phyloP scores from a whole-genome alignment of 768 basidiomycete genomes.

The Lepiota brunneoincarnata region DNA sequence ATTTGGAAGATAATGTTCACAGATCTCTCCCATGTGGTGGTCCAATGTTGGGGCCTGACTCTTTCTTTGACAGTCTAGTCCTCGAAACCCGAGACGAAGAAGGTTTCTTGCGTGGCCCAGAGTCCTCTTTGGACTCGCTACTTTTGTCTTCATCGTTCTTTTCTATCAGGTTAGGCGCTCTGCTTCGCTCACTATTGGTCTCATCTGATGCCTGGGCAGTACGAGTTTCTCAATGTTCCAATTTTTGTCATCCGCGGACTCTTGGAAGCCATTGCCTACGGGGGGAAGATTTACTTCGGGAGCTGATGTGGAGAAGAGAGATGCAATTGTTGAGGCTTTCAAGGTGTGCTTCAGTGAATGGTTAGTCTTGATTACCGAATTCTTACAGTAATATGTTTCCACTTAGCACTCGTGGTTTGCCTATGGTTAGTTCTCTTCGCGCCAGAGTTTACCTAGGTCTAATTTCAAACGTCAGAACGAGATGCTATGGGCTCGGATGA shows the following conservation, averaged over 20 bases:
- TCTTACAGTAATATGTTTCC: constrained; percentile 7
- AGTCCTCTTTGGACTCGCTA: neutral
- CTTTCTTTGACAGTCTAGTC: neutral
- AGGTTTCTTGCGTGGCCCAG: neutral
- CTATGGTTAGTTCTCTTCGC: constrained; percentile 56
- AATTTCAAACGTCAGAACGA: constrained; percentile 48
- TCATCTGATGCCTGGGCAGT: neutral
- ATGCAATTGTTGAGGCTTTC: constrained; percentile 78
- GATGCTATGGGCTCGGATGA: constrained; percentile 94
- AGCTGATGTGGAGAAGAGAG: constrained; percentile 60
- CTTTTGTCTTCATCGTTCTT: neutral
- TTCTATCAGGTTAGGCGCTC: neutral
- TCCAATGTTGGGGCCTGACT: neutral
- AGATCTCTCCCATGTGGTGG: neutral
- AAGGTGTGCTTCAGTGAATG: constrained; percentile 43
- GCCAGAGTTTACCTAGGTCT: no score
- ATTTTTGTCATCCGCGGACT: neutral
- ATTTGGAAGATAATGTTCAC: neutral
- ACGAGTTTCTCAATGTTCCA: neutral
- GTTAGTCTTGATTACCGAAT: neutral
- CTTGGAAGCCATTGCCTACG: neutral
- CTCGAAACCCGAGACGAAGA: neutral
- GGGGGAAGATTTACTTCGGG: constrained; percentile 16
- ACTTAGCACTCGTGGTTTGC: constrained; percentile 81
- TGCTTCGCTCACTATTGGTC: neutral